phyloP scores from a whole-genome alignment of 371 early-diverging fungal genomes.

The Mortierella sp. region DNA sequence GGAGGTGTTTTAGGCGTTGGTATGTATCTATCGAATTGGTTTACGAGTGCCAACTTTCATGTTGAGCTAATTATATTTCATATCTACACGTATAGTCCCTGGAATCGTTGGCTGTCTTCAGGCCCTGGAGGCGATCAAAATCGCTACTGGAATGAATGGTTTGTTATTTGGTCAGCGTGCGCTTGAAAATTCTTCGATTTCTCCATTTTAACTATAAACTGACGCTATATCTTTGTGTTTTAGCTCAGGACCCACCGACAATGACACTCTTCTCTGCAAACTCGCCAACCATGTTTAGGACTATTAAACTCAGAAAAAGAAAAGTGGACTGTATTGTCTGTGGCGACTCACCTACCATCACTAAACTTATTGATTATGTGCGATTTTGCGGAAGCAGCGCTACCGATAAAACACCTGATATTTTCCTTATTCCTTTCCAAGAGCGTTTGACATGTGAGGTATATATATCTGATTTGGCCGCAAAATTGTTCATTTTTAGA shows the following conservation, averaged over 20 bases:
- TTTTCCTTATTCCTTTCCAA: slow-evolving; percentile 34
- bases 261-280: slow-evolving; percentile 86
- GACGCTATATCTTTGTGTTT: neutral
- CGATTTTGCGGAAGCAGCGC: slow-evolving; percentile 89
- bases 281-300: slow-evolving; percentile 80
- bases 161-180: neutral
- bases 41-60: no score
- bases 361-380: slow-evolving; percentile 86
- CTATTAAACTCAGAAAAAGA: slow-evolving; percentile 80
- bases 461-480: slow-evolving; percentile 3
- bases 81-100: slow-evolving; percentile 69
- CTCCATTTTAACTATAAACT: neutral
- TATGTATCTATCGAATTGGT: slow-evolving; percentile 16
- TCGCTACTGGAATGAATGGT: slow-evolving; percentile 67
- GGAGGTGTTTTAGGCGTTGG: slow-evolving; percentile 98
- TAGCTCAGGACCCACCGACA: slow-evolving; percentile 65
- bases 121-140: slow-evolving; percentile 96
- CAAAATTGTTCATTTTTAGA: neutral
- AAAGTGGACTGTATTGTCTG: slow-evolving; percentile 86
- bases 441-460: slow-evolving; percentile 43
- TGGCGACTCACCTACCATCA: slow-evolving; percentile 86
- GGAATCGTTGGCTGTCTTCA: slow-evolving; percentile 97
- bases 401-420: slow-evolving; percentile 75
- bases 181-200: no score
- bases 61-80: neutral